Evolutionary conservation across 2,329 filamentous ascomycete genomes (phyloP).

Genomic region (Tolypocladium album): DNA sequence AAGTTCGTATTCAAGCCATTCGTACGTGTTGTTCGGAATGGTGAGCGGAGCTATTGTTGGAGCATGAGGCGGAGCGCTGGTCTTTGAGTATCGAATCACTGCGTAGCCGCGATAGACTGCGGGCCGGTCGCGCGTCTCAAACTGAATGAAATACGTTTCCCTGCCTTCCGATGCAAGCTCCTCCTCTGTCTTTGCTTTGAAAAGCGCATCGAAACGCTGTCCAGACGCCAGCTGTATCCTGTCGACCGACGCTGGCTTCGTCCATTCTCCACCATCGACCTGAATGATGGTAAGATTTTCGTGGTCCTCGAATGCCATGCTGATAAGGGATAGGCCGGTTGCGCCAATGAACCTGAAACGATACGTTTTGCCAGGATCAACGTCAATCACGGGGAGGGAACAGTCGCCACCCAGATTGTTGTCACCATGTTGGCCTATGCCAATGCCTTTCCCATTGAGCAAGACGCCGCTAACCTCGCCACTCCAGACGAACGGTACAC

Average conservation of each 20-base stretch:
- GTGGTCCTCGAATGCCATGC: constrained; percentile 47
- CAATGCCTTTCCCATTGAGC: constrained; percentile 9
- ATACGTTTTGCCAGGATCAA: constrained; percentile 50
- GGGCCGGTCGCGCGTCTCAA: constrained; percentile 38
- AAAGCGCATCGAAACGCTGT: constrained; percentile 46
- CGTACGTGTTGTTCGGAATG: constrained; percentile 20
- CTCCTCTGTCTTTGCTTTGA: constrained; percentile 37
- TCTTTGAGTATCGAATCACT: constrained; percentile 11
- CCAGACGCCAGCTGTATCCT: constrained; percentile 45
- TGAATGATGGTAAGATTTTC: constrained; percentile 45
- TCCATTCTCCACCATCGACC: constrained; percentile 44
- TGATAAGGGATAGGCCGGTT: constrained; percentile 41
- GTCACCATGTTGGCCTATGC: not conserved
- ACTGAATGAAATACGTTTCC: constrained; percentile 33
- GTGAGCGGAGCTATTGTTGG: constrained; percentile 15
- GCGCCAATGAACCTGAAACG: constrained; percentile 49
- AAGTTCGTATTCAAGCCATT: constrained; percentile 37
- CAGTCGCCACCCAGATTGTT: constrained; percentile 2
- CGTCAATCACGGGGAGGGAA: constrained; percentile 42
- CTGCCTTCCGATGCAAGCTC: constrained; percentile 23
- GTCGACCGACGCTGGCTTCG: constrained; percentile 30
- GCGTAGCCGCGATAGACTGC: constrained; percentile 7
- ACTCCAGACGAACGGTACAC: constrained; percentile 41
- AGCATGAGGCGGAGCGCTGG: constrained; percentile 38
- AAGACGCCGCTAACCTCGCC: constrained; percentile 38